Percentiles rank a stretch among this genome's conserved stretches.
Conservation (phyloP, 306 rosid species). For the Chamaecrista fasciculata region DNA sequence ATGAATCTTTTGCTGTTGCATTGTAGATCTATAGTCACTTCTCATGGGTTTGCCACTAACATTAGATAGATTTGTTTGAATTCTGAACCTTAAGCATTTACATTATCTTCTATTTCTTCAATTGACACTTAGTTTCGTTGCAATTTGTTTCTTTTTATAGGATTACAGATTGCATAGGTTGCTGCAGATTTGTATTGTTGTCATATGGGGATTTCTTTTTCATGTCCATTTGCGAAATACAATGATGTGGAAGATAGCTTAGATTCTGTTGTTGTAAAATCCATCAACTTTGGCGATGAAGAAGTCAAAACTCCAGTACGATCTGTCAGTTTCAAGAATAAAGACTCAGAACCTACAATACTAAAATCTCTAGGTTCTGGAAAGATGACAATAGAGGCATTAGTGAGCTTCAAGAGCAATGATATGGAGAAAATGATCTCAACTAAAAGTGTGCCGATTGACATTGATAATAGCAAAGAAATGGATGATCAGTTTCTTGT, state of each 20-base stretch:
- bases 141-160: slow-evolving; percentile 41
- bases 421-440: slow-evolving; percentile 45
- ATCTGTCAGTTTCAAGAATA: slow-evolving; percentile 62
- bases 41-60: background rate
- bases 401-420: slow-evolving; percentile 68
- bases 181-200: slow-evolving; percentile 17
- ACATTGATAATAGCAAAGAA: slow-evolving; percentile 40
- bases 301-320: slow-evolving; percentile 55
- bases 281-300: slow-evolving; percentile 61
- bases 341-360: slow-evolving; percentile 65
- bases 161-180: slow-evolving; percentile 30
- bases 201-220: slow-evolving; percentile 73
- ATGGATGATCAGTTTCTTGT: slow-evolving; percentile 35
- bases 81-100: background rate
- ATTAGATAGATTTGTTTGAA: slow-evolving; percentile 16
- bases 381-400: slow-evolving; percentile 69
- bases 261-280: slow-evolving; percentile 64
- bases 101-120: slow-evolving; percentile 17
- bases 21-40: slow-evolving; percentile 32
- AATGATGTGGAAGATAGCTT: slow-evolving; percentile 57
- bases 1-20: slow-evolving; percentile 7
- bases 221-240: slow-evolving; percentile 71
- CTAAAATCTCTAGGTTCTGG: slow-evolving; percentile 63
- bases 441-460: slow-evolving; percentile 37
- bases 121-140: background rate